A percentile compares a stretch with the other conserved stretches of the same genome.
phyloP scores from a whole-genome alignment of 1,139 yeast genomes.

The Scheffersomyces cryptocercus region DNA sequence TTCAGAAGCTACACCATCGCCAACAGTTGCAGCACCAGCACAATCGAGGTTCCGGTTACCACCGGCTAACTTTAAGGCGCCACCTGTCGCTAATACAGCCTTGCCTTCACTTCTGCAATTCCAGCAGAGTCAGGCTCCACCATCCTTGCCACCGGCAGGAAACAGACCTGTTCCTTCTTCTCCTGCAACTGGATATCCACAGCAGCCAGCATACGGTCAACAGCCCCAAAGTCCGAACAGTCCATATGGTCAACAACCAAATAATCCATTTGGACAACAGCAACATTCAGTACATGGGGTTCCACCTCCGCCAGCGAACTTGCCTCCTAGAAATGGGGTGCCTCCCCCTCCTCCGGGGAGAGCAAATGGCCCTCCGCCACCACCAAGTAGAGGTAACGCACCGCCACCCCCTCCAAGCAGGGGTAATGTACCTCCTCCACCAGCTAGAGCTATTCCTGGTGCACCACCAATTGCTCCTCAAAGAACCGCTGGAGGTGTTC shows the following conservation, averaged over 20 bases:
- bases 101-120: no score
- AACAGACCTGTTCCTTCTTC: no score
- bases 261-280: no score
- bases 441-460: slow-evolving; percentile 26
- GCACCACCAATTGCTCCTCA: slow-evolving; percentile 12
- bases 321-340: slow-evolving; percentile 4
- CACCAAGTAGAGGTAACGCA: slow-evolving; percentile 10
- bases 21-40: no score
- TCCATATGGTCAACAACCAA: slow-evolving; percentile 1
- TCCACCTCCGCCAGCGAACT: slow-evolving; percentile 18
- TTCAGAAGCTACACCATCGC: no score
- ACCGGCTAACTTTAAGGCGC: no score
- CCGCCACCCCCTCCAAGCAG: slow-evolving; percentile 17
- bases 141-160: no score
- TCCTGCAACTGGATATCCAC: no score
- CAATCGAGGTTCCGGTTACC: no score
- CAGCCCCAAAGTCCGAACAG: slow-evolving; percentile 7
- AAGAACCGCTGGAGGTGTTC: slow-evolving; percentile 13
- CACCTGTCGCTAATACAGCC: no score
- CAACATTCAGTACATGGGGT: neutral
- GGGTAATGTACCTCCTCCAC: slow-evolving; percentile 26
- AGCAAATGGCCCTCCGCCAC: slow-evolving; percentile 5
- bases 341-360: slow-evolving; percentile 4
- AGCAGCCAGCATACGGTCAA: no score
- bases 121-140: no score